Percentiles rank a stretch among this genome's conserved stretches.
Evolutionary conservation across 2,329 filamentous ascomycete species (phyloP).

Genomic region (Aspergillus sp.): DNA sequence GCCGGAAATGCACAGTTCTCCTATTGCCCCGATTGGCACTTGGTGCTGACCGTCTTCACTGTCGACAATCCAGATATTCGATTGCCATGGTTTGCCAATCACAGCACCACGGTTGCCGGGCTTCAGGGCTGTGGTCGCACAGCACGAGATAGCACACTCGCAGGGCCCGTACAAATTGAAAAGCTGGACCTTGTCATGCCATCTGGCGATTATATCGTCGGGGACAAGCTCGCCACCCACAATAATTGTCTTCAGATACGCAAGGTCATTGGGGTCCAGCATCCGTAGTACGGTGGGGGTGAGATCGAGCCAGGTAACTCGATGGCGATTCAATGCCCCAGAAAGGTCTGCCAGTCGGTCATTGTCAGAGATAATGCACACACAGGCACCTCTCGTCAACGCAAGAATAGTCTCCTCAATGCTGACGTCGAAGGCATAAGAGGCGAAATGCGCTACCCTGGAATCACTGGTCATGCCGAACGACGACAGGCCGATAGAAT

Average conservation of each 20-base stretch:
- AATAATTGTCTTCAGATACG: conserved; percentile 3
- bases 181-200: neutral
- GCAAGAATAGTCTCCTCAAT: neutral
- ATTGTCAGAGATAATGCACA: conserved; percentile 3
- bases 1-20: conserved; percentile 39
- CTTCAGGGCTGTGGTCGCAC: neutral
- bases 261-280: conserved; percentile 8
- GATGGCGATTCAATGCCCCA: neutral
- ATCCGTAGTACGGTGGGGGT: conserved; percentile 11
- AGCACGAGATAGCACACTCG: conserved; percentile 1
- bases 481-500: no score
- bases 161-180: conserved; percentile 2
- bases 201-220: neutral
- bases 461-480: no score
- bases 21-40: conserved; percentile 15
- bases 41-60: conserved; percentile 3
- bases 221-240: conserved; percentile 8
- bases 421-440: conserved; percentile 5
- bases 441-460: no score
- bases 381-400: neutral
- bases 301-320: conserved; percentile 5
- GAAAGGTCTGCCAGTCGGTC: neutral
- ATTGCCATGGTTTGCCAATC: conserved; percentile 5
- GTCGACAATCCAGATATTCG: conserved; percentile 11
- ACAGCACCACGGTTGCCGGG: neutral